Conservation (phyloP, 164 flowering plant species). For the Vitis rupestris region DNA sequence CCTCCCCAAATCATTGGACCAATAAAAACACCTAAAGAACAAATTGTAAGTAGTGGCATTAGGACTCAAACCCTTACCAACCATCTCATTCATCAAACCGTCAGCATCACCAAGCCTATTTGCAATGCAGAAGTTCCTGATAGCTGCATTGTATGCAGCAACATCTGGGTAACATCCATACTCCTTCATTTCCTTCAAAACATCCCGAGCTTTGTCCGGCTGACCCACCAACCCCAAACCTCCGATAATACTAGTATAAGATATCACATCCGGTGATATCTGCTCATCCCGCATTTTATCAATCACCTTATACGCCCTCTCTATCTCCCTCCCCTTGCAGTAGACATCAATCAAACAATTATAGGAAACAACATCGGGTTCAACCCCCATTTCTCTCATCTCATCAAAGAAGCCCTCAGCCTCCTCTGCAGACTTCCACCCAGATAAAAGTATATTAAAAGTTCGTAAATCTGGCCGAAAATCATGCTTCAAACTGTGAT, state of each 20-base stretch:
- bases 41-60: constrained; percentile 81
- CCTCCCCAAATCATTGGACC: constrained; percentile 69
- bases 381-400: constrained; percentile 67
- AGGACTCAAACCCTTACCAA: constrained; percentile 55
- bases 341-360: constrained; percentile 85
- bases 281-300: constrained; percentile 60
- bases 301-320: constrained; percentile 58
- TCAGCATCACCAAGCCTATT: constrained; percentile 76
- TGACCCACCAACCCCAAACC: constrained; percentile 89
- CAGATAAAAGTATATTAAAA: constrained; percentile 81
- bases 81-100: constrained; percentile 75
- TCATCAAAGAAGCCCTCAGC: constrained; percentile 77
- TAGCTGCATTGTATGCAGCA: constrained; percentile 82
- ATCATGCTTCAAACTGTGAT: constrained; percentile 63
- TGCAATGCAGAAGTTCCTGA: constrained; percentile 80
- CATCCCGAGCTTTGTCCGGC: constrained; percentile 79
- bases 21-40: constrained; percentile 63
- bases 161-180: constrained; percentile 84
- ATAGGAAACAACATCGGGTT: constrained; percentile 81
- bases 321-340: constrained; percentile 69
- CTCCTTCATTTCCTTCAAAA: constrained; percentile 85
- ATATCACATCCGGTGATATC: constrained; percentile 65
- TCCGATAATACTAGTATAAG: constrained; percentile 76
- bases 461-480: constrained; percentile 70
- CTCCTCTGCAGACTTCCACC: constrained; percentile 80